These are phyloP conservation scores for Acanthamoeba royreba DNA, from an alignment of 208 protist species.

Conservation along the genomic window DNA sequence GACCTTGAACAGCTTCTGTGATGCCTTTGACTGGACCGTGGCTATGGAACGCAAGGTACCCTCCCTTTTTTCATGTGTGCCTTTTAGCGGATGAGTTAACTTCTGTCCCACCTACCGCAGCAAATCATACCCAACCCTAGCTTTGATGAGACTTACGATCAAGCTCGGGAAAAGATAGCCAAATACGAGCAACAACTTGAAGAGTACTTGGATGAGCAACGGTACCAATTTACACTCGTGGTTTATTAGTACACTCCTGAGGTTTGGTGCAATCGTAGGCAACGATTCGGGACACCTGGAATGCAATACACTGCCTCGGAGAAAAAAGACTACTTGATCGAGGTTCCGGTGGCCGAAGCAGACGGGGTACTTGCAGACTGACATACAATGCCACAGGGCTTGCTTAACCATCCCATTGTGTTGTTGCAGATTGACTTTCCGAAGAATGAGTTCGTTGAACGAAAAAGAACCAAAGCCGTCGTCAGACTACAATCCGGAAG, in stretches of 20 bases:
- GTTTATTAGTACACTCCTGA: no score
- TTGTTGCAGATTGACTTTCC: neutral
- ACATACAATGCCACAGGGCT: neutral
- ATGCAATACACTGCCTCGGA: neutral
- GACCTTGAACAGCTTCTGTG: neutral
- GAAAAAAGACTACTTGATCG: conserved; percentile 26
- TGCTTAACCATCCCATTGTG: neutral
- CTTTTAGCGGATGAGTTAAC: neutral
- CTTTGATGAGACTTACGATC: neutral
- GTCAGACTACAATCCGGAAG: neutral
- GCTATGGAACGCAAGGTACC: conserved; percentile 22
- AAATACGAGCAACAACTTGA: neutral
- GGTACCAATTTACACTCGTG: neutral
- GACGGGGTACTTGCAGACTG: neutral
- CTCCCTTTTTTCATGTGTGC: neutral
- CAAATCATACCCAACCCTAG: conserved; percentile 39
- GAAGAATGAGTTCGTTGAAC: neutral
- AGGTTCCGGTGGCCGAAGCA: neutral
- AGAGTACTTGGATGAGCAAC: neutral
- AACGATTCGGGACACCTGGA: neutral
- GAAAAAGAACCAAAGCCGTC: neutral
- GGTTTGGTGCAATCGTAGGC: neutral
- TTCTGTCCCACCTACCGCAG: neutral
- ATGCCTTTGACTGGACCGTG: conserved; percentile 21
- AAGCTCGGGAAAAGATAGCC: neutral